Evolutionary conservation across 495 filamentous ascomycete genomes (phyloP).

Genomic region (Podospora conica): DNA sequence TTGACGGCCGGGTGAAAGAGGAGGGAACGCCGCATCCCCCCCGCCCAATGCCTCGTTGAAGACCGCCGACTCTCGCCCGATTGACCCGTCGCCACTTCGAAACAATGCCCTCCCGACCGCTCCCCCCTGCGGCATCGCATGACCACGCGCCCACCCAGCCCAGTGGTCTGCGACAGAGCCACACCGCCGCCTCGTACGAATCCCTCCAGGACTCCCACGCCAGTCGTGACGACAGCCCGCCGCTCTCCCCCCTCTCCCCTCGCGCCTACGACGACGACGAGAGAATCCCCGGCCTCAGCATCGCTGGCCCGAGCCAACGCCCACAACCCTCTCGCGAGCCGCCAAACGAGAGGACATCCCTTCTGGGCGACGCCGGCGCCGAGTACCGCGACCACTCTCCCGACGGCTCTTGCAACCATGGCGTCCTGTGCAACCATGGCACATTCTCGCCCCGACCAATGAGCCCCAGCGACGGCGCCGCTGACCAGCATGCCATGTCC

Average conservation of each 20-base stretch:
- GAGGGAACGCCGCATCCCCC: background rate
- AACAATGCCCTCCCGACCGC: conserved; percentile 11
- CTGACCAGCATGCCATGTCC: conserved; percentile 16
- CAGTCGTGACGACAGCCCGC: conserved; percentile 2
- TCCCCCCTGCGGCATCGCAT: conserved; percentile 11
- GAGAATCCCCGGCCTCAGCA: background rate
- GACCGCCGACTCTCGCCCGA: background rate
- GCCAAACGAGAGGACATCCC: conserved; percentile 37
- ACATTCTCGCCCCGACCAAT: conserved; percentile 68
- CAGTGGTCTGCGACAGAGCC: conserved; percentile 41
- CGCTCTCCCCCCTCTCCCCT: conserved; percentile 16
- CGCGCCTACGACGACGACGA: conserved; percentile 11
- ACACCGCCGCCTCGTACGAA: conserved; percentile 31
- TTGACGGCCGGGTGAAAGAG: background rate
- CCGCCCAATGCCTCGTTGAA: conserved; percentile 3
- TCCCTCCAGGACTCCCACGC: conserved; percentile 17
- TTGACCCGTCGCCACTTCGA: background rate
- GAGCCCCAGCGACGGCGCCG: conserved; percentile 41
- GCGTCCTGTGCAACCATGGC: conserved; percentile 47
- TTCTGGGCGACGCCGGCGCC: conserved; percentile 26
- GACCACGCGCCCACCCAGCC: conserved; percentile 36
- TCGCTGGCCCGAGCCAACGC: conserved; percentile 24
- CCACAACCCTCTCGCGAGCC: background rate
- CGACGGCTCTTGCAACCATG: conserved; percentile 48
- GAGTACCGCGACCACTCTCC: conserved; percentile 32